phyloP scores from a whole-genome alignment of 495 filamentous ascomycete species.

The Aspergillus wentii region DNA sequence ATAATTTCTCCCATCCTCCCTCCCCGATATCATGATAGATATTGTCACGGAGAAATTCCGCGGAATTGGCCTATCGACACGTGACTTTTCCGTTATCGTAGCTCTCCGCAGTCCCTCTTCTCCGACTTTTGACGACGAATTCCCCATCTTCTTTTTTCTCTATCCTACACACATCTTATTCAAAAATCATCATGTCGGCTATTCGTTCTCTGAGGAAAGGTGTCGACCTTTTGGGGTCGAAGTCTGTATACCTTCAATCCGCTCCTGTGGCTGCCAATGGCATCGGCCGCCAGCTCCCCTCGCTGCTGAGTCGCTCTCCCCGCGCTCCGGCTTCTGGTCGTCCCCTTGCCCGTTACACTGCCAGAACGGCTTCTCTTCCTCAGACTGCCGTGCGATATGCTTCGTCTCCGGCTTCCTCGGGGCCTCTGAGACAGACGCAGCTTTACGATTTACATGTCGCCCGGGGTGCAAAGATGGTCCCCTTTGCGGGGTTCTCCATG shows the following conservation, averaged over 20 bases:
- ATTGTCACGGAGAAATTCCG: too few relatives aligned
- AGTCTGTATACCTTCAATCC: conserved; percentile 17
- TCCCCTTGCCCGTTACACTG: conserved; percentile 12
- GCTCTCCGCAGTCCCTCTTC: conserved; percentile 9
- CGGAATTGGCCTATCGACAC: conserved; percentile 31
- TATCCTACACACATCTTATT: conserved; percentile 1
- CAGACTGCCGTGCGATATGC: conserved; percentile 46
- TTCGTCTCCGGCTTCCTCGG: conserved; percentile 47
- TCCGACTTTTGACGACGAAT: conserved; percentile 15
- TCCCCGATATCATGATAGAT: too few relatives aligned
- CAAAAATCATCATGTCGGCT: conserved; percentile 29
- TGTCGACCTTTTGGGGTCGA: conserved; percentile 26
- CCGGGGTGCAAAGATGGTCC: conserved; percentile 88
- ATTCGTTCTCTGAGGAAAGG: conserved; percentile 29
- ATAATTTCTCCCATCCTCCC: too few relatives aligned
- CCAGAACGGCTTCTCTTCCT: conserved; percentile 11
- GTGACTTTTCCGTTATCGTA: conserved; percentile 36
- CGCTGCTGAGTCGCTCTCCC: conserved; percentile 26
- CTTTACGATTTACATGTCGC: conserved; percentile 78
- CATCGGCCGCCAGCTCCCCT: conserved; percentile 28
- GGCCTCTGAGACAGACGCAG: conserved; percentile 60
- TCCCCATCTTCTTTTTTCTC: conserved; percentile 8
- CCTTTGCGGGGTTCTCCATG: conserved; percentile 93
- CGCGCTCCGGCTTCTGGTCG: conserved; percentile 15
- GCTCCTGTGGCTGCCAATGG: conserved; percentile 34